A percentile compares a stretch with the other conserved stretches of the same genome.
These are phyloP conservation scores for Aspergillus heteromorphus DNA, from an alignment of 495 filamentous ascomycete species.

Conservation along the genomic window DNA sequence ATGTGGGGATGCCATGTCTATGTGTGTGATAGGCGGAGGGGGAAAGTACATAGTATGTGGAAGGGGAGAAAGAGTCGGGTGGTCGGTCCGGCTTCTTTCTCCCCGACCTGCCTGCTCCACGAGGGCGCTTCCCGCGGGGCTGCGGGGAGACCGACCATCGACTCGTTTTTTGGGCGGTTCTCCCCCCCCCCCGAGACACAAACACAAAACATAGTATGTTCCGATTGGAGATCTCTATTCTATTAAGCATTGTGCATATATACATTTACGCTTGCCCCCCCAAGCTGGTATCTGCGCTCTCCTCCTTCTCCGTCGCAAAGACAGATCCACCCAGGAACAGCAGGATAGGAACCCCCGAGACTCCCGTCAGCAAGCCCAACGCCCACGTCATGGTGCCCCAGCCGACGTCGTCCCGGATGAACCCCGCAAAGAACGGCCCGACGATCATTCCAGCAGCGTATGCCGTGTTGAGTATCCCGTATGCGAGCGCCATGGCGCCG, in stretches of 20 bases:
- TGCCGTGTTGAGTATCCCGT: conserved; percentile 49
- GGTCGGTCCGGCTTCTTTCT: no score
- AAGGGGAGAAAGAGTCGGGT: not conserved
- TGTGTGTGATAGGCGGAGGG: conserved; percentile 5
- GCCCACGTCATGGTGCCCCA: conserved; percentile 51
- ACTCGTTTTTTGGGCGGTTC: no score
- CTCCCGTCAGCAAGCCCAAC: conserved; percentile 20
- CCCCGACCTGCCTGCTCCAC: no score
- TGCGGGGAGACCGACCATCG: no score
- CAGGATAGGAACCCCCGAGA: conserved; percentile 21
- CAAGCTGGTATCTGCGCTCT: not conserved
- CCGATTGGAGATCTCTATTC: no score
- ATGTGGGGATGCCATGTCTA: conserved; percentile 25
- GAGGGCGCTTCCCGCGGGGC: no score
- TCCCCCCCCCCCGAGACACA: no score
- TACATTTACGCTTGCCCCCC: not conserved
- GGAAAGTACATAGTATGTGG: not conserved
- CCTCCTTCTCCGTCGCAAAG: not conserved
- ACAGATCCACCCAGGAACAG: conserved; percentile 16
- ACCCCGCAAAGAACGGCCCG: conserved; percentile 57
- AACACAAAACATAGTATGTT: no score
- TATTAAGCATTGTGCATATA: no score
- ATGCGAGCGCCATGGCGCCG: conserved; percentile 55
- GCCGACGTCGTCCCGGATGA: conserved; percentile 47
- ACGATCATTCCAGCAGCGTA: conserved; percentile 54